phyloP scores from a whole-genome alignment of 2,329 filamentous ascomycete genomes.

The Colletotrichum theobromicola region DNA sequence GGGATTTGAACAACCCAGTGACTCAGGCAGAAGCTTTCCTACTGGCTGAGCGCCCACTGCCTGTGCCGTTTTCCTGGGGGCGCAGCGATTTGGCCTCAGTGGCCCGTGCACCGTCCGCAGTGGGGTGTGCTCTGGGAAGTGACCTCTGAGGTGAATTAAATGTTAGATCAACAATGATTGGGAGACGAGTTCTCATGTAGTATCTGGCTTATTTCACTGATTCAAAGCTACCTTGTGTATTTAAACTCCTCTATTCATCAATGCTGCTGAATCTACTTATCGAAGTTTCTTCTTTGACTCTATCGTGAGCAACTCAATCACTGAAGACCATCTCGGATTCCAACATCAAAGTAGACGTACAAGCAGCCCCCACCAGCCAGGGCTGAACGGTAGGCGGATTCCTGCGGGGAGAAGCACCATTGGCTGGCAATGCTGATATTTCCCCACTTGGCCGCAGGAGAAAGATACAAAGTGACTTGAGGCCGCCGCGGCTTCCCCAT shows the following conservation, averaged over 20 bases:
- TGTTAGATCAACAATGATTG: not conserved
- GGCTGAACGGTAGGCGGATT: constrained; percentile 16
- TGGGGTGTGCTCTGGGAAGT: not conserved
- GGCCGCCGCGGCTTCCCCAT: constrained; percentile 13
- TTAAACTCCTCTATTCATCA: no score
- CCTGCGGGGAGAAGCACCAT: not conserved
- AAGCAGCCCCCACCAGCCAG: not conserved
- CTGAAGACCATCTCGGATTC: not conserved
- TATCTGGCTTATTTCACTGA: not conserved
- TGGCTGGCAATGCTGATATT: not conserved
- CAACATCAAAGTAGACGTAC: not conserved
- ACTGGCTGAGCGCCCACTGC: not conserved
- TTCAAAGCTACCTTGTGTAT: no score
- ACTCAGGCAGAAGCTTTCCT: not conserved
- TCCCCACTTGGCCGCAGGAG: not conserved
- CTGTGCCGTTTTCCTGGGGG: constrained; percentile 5
- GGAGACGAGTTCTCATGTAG: rapidly evolving
- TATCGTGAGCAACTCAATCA: not conserved
- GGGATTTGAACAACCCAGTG: constrained; percentile 18
- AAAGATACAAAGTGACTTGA: constrained; percentile 12
- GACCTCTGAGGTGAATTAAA: not conserved
- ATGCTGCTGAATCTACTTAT: no score
- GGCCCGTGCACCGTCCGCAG: not conserved
- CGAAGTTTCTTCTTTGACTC: no score
- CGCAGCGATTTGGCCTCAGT: constrained; percentile 23